These are phyloP conservation scores for Begonia fuchsioides DNA, from an alignment of 306 rosid genomes.

Conservation along the genomic window DNA sequence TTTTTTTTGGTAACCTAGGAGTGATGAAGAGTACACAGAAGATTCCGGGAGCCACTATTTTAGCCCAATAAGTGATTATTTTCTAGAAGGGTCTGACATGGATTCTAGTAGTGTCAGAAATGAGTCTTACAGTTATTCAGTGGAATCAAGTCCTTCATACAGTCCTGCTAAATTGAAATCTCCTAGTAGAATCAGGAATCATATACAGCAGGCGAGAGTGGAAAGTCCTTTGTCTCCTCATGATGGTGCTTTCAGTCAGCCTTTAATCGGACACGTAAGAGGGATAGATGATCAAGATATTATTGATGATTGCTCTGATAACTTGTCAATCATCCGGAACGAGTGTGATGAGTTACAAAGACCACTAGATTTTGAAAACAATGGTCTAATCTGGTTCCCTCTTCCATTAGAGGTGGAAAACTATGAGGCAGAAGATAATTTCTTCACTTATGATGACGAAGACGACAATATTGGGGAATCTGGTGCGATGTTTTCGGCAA, in stretches of 20 bases:
- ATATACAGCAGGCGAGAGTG: slow-evolving; percentile 49
- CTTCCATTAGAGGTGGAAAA: slow-evolving; percentile 72
- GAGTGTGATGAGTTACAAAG: slow-evolving; percentile 35
- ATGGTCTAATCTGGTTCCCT: slow-evolving; percentile 73
- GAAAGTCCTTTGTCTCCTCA: slow-evolving; percentile 24
- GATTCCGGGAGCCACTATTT: slow-evolving; percentile 51
- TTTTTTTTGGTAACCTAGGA: slow-evolving; percentile 29
- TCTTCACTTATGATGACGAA: slow-evolving; percentile 69
- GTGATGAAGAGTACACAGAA: slow-evolving; percentile 60
- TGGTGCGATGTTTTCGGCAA: slow-evolving; percentile 52
- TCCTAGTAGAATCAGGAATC: slow-evolving; percentile 36
- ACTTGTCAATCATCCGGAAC: slow-evolving; percentile 35
- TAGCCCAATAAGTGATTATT: slow-evolving; percentile 64
- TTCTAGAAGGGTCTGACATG: slow-evolving; percentile 46
- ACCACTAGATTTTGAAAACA: slow-evolving; percentile 83
- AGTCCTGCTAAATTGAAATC: slow-evolving; percentile 70
- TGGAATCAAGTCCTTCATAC: slow-evolving; percentile 56
- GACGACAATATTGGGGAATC: slow-evolving; percentile 89
- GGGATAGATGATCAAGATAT: slow-evolving; percentile 43
- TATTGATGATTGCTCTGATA: slow-evolving; percentile 50
- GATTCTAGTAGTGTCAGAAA: slow-evolving; percentile 68
- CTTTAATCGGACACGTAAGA: slow-evolving; percentile 51
- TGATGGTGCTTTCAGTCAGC: slow-evolving; percentile 31
- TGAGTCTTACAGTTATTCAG: slow-evolving; percentile 36
- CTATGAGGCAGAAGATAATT: slow-evolving; percentile 49